These are phyloP conservation scores for Colletotrichum ledebouriae DNA, from an alignment of 2,329 filamentous ascomycete genomes.

Conservation along the genomic window DNA sequence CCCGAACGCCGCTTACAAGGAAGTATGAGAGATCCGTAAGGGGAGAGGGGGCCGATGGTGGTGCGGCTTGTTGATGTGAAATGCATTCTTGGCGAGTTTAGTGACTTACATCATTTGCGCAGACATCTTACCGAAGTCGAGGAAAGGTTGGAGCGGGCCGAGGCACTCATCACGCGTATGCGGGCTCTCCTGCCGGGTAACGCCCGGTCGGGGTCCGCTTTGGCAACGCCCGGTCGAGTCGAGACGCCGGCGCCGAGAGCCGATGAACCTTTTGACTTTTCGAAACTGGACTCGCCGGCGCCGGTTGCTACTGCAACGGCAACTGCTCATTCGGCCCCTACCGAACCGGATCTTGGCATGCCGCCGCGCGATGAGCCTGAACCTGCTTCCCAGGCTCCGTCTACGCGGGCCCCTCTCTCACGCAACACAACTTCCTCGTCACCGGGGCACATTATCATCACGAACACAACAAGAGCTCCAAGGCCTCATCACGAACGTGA, in stretches of 20 bases:
- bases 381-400: neutral
- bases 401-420: neutral
- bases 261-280: slow-evolving; percentile 22
- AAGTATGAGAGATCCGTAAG: slow-evolving; percentile 49
- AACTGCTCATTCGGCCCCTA: neutral
- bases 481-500: neutral
- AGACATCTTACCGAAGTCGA: slow-evolving; percentile 60
- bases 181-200: slow-evolving; percentile 48
- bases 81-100: neutral
- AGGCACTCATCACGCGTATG: slow-evolving; percentile 50
- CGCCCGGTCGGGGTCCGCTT: slow-evolving; percentile 34
- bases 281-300: slow-evolving; percentile 1
- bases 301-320: neutral
- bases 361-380: slow-evolving; percentile 1
- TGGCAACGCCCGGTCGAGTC: neutral
- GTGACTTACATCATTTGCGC: slow-evolving; percentile 32
- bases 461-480: neutral
- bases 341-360: neutral
- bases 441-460: neutral
- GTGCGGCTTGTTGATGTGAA: neutral
- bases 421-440: neutral
- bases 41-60: neutral
- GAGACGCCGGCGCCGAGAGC: neutral
- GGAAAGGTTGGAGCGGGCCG: slow-evolving; percentile 54
- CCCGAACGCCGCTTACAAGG: slow-evolving; percentile 62